Conservation (phyloP, 495 filamentous ascomycete species). For the Lepraria neglecta region DNA sequence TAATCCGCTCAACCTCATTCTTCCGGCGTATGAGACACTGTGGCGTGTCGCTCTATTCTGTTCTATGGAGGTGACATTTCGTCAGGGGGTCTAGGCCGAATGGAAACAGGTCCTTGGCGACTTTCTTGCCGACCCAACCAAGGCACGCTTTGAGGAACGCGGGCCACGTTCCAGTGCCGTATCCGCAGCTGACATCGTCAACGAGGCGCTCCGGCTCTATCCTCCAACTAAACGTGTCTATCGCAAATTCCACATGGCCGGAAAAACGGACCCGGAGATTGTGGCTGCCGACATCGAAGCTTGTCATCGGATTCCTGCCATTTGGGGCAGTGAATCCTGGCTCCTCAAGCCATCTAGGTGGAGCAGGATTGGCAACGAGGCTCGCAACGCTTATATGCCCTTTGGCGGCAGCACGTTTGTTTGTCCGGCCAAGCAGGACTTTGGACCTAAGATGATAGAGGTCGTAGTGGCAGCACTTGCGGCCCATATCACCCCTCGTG, state of each 20-base stretch:
- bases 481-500: slow-evolving; percentile 23
- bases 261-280: slow-evolving; percentile 3
- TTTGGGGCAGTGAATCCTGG: slow-evolving; percentile 34
- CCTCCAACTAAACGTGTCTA: slow-evolving; percentile 59
- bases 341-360: slow-evolving; percentile 37
- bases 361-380: slow-evolving; percentile 22
- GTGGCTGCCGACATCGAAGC: slow-evolving; percentile 46
- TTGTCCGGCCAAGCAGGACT: slow-evolving; percentile 48
- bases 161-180: not conserved
- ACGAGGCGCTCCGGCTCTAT: slow-evolving; percentile 58
- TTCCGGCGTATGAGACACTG: slow-evolving; percentile 63
- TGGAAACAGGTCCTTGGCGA: slow-evolving; percentile 30
- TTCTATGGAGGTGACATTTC: slow-evolving; percentile 51
- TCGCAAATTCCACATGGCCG: slow-evolving; percentile 31
- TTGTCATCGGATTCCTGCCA: slow-evolving; percentile 30
- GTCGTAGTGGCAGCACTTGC: slow-evolving; percentile 45
- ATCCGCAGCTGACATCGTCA: slow-evolving; percentile 34
- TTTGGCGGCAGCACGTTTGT: slow-evolving; percentile 45
- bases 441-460: slow-evolving; percentile 49
- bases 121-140: slow-evolving; percentile 32
- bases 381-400: slow-evolving; percentile 41
- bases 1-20: slow-evolving; percentile 53
- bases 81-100: slow-evolving; percentile 19
- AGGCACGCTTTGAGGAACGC: not conserved
- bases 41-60: slow-evolving; percentile 58